Evolutionary conservation across 441 rosid species (phyloP), one percentile per base, ranked within the genome.

Genomic region (Adansonia grandidieri): DNA sequence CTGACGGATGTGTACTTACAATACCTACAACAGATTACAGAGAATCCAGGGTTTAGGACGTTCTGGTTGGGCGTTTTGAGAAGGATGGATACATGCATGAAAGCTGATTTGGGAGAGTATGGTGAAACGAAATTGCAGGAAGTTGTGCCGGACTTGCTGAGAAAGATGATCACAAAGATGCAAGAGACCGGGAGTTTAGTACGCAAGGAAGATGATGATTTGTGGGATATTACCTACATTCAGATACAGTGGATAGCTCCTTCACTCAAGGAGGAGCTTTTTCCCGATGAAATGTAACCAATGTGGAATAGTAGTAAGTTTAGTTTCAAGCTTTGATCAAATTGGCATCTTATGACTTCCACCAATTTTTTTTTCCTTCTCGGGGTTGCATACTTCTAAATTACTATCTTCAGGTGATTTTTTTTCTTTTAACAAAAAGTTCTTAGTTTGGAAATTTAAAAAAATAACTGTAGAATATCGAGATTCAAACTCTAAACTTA

Each of bases 221-320:
- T 92, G 5, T 92, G 94, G 94, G 98, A 92, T 53, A 87, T 91
- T 66, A 91, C 98, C 6, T 87, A 88, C 24, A 91, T 94, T 78
- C 99, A 92, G 80, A 96, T 94, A 71, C 99, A 96, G 51, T 92
- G 99, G 97, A 94, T 92, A 80, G 92, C 97, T 77, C 98, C 97
- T 68, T 77, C 90, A 2, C 88, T 96, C 19, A 94, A 94, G 76
- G 92, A 92, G 13, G 96, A 90, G 70, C 73, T 91, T 61, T 91
- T 94, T 83, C 97, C 97, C 9, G 98, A 89, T 17, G 93, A 89
- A 67, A 2, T 78, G 15, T 79, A 77, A 79, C 62, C 45, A 6
- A 5, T 9, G 24, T 8, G 9, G 1, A 32, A 28, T 7, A n/a
- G 9, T 32, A 32, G 11, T 32, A 24, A 68, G 7, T 58, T 51